A percentile compares a stretch with the other conserved stretches of the same genome.
These are phyloP conservation scores for Mycosphaerelloides madeirae DNA, from an alignment of 2,329 filamentous ascomycete species.

Conservation along the genomic window DNA sequence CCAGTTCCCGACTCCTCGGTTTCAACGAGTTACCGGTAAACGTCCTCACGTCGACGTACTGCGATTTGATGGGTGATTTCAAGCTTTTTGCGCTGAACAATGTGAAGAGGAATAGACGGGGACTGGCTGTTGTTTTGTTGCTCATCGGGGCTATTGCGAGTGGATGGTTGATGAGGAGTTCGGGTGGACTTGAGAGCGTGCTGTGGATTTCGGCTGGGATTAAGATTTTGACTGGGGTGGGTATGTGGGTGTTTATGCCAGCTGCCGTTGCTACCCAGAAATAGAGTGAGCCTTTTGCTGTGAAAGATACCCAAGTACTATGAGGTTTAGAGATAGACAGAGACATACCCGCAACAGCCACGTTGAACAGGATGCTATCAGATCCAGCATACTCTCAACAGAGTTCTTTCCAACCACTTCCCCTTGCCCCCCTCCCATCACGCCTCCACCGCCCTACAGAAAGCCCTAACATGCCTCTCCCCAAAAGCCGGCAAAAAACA, in stretches of 20 bases:
- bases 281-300: too few species aligned
- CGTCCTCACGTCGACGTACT: conserved; percentile 53
- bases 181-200: conserved; percentile 38
- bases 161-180: conserved; percentile 46
- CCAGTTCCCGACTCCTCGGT: conserved; percentile 46
- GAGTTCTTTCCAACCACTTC: too few species aligned
- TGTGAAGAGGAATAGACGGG: conserved; percentile 48
- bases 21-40: conserved; percentile 53
- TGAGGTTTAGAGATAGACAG: neutral
- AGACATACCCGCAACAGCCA: too few species aligned
- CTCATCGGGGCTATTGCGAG: conserved; percentile 46
- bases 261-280: neutral
- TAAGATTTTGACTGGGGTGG: conserved; percentile 33
- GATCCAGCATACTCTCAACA: too few species aligned
- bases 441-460: conserved; percentile 6
- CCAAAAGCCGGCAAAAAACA: conserved; percentile 16
- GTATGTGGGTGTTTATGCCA: conserved; percentile 8
- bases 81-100: conserved; percentile 47
- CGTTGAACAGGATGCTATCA: too few species aligned
- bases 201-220: conserved; percentile 46
- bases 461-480: conserved; percentile 9
- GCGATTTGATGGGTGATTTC: conserved; percentile 51
- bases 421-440: conserved; percentile 1
- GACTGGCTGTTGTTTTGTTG: conserved; percentile 43
- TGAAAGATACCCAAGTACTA: conserved; percentile 1